A percentile compares a stretch with the other conserved stretches of the same genome.
phyloP scores from a whole-genome alignment of 352 stramenopile genomes.

The Globisporangium ultimum region DNA sequence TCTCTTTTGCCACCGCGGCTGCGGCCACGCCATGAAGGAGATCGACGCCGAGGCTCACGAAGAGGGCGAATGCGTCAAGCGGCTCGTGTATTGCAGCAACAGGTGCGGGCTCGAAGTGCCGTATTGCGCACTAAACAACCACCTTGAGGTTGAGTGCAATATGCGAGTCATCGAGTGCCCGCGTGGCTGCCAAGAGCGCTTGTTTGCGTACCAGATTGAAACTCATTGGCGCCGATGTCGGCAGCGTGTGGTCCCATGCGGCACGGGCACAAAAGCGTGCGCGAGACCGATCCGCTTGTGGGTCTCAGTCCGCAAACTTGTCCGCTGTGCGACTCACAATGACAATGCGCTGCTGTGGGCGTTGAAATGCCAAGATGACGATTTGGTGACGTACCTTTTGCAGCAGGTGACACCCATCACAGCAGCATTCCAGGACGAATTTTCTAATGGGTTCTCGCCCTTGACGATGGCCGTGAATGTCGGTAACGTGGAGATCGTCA shows the following conservation, averaged over 20 bases:
- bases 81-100: slow-evolving; percentile 47
- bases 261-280: slow-evolving; percentile 46
- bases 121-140: slow-evolving; percentile 27
- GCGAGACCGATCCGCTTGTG: slow-evolving; percentile 59
- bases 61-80: slow-evolving; percentile 34
- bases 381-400: slow-evolving; percentile 62
- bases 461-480: slow-evolving; percentile 48
- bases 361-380: slow-evolving; percentile 56
- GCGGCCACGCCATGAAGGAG: slow-evolving; percentile 37
- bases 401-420: slow-evolving; percentile 28
- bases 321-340: slow-evolving; percentile 43
- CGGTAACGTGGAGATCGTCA: slow-evolving; percentile 38
- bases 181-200: slow-evolving; percentile 43
- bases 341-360: slow-evolving; percentile 60
- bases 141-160: slow-evolving; percentile 42
- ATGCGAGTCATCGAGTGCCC: slow-evolving; percentile 65
- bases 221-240: slow-evolving; percentile 58
- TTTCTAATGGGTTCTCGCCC: slow-evolving; percentile 62
- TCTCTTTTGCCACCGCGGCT: slow-evolving; percentile 57
- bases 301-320: slow-evolving; percentile 34
- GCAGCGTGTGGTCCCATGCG: slow-evolving; percentile 60
- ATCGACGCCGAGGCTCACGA: slow-evolving; percentile 43
- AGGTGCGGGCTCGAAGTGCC: slow-evolving; percentile 45
- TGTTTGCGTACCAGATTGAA: slow-evolving; percentile 62
- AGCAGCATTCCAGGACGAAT: slow-evolving; percentile 49